Base-by-base conservation (phyloP, 805 yeast genomes). In the Hanseniaspora singularis region DNA sequence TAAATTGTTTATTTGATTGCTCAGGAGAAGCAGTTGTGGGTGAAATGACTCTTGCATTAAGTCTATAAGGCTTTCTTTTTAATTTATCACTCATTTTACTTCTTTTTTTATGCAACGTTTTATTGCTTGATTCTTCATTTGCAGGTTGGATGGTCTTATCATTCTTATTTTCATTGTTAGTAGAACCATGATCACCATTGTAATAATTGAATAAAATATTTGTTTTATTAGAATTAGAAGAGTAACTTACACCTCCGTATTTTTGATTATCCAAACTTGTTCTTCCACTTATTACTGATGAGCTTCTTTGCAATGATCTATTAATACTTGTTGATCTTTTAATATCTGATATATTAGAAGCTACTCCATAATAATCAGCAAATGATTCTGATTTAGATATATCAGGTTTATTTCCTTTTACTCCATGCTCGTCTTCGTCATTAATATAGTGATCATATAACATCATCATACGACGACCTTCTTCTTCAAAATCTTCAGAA, bases 381-480 rank as follows among this genome's bases (percentile, higher is more conserved):
- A 15, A 31, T 0, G 43, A 45, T 16, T 36, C 32, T 1, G 38
- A 37, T 32, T 28, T 23, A 6, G n/a, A 11, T 10, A 10, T 20
- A 9, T 38, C 40, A 19, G 30, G 36, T 14, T 23, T 31, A 15
- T 31, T 24, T 12, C 26, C 39, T 9, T 8, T 23, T 7, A 24
- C 20, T 22, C 38, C 43, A 26, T n/a, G 31, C 8, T 36, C 26
- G 16, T 33, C 50, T 9, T 40, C 40, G 12, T 30, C 22, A 23
- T n/a, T 16, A 18, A 37, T 37, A 32, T 40, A 38, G 27, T 47
- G 45, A 23, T 47, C 50, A 47, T 47, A 47, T 15, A 47, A 31
- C 6, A 47, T 22, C 50, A 47, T 47, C 50, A 47, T 47, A 28
- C 50, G 31, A 23, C 42, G 38, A 12, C 45, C 46, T 36, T 47